These are phyloP conservation scores for Kodamaea plutei DNA, from an alignment of 1,139 yeast genomes.

Conservation along the genomic window DNA sequence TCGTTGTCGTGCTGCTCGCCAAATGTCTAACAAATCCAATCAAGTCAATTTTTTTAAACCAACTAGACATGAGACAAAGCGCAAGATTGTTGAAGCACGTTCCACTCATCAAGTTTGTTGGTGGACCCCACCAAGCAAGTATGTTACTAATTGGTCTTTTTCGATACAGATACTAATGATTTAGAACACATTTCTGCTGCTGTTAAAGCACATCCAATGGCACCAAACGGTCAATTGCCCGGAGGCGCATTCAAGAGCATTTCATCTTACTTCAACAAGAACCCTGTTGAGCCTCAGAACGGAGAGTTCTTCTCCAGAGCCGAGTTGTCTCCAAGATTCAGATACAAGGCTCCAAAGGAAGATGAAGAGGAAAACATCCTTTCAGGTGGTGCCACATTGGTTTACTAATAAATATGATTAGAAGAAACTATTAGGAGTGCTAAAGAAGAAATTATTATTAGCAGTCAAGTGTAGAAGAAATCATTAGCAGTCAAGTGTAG, in stretches of 20 bases:
- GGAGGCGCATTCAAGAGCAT: constrained; percentile 17
- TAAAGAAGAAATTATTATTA: no score
- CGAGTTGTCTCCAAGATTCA: constrained; percentile 67
- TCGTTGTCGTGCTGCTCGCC: no score
- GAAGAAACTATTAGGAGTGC: no score
- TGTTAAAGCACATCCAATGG: constrained; percentile 44
- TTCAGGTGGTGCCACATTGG: constrained; percentile 70
- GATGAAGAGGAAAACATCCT: constrained; percentile 69
- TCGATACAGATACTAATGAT: no score
- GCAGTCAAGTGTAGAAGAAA: no score
- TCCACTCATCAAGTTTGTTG: constrained; percentile 62
- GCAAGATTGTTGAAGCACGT: constrained; percentile 37
- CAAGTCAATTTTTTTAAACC: no score
- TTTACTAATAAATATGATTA: constrained; percentile 22
- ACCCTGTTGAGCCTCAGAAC: constrained; percentile 37
- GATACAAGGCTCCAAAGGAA: constrained; percentile 57
- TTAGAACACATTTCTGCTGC: constrained; percentile 23
- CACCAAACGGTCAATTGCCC: constrained; percentile 51
- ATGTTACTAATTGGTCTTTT: constrained; percentile 24
- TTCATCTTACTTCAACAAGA: constrained; percentile 21
- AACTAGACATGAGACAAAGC: constrained; percentile 30
- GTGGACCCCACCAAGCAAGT: constrained; percentile 54
- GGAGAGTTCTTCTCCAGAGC: constrained; percentile 57
- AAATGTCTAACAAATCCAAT: no score
- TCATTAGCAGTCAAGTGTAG: no score